Evolutionary conservation across 108 stramenopile species (phyloP), one percentile per base, ranked within the genome.

Genomic region (Chaetoceros muelleri): DNA sequence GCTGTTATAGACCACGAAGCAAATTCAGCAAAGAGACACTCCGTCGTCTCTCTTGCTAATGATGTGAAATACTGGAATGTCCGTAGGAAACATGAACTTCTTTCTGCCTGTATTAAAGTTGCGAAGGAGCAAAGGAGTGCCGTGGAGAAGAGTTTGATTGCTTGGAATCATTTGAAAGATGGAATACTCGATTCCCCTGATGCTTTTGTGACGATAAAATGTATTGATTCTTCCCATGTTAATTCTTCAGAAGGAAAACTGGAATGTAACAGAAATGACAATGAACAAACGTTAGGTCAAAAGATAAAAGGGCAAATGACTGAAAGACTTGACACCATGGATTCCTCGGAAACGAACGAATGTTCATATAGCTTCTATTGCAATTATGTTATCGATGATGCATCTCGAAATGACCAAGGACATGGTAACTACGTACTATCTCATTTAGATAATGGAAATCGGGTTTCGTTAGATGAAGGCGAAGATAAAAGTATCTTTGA

Each of bases 41-140:
- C 84, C n/a, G 75, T 85, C 17, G 58, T 91, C 18, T 80, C 85
- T 5, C 62, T 91, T 44, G 85, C 90, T 7, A 79, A 91, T 53
- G 90, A 91, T 65, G 85, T 91, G 24, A 82, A 79, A 60, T 77
- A 71, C 58, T 91, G 90, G 90, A 91, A 91, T 71, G 71, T 76
- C 7, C 85, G 87, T 58, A 66, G 90, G 23, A 91, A 86, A 57
- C 69, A 78, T 23, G 85, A 85, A 49, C 52, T 91, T 46, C 75
- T 86, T 2, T 66, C 61, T 19, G 53, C 74, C 8, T 82, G 79
- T 46, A 30, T 80, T 21, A 50, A 75, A 28, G 61, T 70, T 49
- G 90, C 84, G 2, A 74, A 71, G 50, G 80, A 74, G 17, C 90
- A 91, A 50, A 78, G 73, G 52, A 83, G 85, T 53, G 81, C 81